phyloP scores from a whole-genome alignment of 495 filamentous ascomycete species.

The Talaromyces wortmannii region DNA sequence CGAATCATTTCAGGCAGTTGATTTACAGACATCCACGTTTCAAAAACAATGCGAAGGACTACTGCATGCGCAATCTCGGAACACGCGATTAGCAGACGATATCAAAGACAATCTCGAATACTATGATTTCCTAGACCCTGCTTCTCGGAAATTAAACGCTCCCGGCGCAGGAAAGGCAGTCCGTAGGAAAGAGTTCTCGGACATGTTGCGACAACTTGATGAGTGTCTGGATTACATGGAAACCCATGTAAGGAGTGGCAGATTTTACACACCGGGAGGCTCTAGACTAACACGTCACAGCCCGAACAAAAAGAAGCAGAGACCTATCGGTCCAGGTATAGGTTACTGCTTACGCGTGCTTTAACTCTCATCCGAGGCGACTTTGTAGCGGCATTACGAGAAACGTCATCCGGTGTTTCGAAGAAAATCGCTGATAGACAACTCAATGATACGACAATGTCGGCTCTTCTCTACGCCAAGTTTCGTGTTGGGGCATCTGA shows the following conservation, averaged over 20 bases:
- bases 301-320: constrained; percentile 78
- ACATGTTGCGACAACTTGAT: constrained; percentile 80
- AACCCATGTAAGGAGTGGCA: constrained; percentile 53
- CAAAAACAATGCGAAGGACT: constrained; percentile 86
- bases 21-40: constrained; percentile 84
- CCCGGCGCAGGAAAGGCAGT: constrained; percentile 81
- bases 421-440: constrained; percentile 64
- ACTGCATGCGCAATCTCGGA: constrained; percentile 66
- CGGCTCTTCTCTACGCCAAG: constrained; percentile 70
- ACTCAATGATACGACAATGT: constrained; percentile 70
- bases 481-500: constrained; percentile 64
- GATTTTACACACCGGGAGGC: neutral
- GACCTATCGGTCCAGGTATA: constrained; percentile 67
- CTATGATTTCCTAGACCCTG: constrained; percentile 85
- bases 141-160: constrained; percentile 83
- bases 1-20: constrained; percentile 76
- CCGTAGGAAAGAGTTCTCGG: constrained; percentile 70
- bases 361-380: constrained; percentile 81
- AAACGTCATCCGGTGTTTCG: constrained; percentile 62
- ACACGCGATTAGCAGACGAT: constrained; percentile 68
- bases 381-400: constrained; percentile 65
- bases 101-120: constrained; percentile 83
- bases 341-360: constrained; percentile 62
- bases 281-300: constrained; percentile 31
- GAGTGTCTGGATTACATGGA: constrained; percentile 88